Conservation (phyloP, 2,329 filamentous ascomycete genomes). For the Lachnellula cervina region DNA sequence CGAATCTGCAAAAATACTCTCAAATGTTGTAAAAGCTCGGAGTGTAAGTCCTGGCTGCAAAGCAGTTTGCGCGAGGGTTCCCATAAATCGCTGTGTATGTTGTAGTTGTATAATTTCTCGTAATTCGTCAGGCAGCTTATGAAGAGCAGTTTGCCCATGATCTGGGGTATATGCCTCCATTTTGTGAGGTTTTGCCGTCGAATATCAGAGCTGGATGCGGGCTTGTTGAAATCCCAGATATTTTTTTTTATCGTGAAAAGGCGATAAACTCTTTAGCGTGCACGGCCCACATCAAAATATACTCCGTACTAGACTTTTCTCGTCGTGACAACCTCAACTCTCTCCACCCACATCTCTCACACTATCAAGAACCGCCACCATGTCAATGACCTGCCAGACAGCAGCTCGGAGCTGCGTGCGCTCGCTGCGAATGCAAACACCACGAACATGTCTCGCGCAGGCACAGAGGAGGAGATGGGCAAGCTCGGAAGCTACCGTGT, state of each 20-base stretch:
- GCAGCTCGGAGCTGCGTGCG: conserved; percentile 61
- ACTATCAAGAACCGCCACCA: conserved; percentile 36
- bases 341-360: conserved; percentile 4
- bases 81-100: conserved; percentile 61
- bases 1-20: conserved; percentile 72
- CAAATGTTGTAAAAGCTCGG: conserved; percentile 68
- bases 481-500: conserved; percentile 67
- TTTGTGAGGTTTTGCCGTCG: conserved; percentile 17
- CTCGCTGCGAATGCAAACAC: conserved; percentile 51
- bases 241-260: conserved; percentile 17
- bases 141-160: conserved; percentile 48
- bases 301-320: conserved; percentile 14
- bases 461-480: conserved; percentile 65
- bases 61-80: conserved; percentile 64
- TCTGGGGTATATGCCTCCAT: conserved; percentile 49
- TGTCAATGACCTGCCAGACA: conserved; percentile 60
- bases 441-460: conserved; percentile 42
- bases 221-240: conserved; percentile 7
- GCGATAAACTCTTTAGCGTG: conserved; percentile 11
- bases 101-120: conserved; percentile 60
- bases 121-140: conserved; percentile 65
- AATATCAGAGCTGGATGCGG: not conserved
- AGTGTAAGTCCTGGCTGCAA: conserved; percentile 68
- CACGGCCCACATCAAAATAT: conserved; percentile 1
- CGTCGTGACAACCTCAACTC: conserved; percentile 8